Evolutionary conservation across 768 basidiomycete genomes (phyloP).

Genomic region (Lentinula sp.): DNA sequence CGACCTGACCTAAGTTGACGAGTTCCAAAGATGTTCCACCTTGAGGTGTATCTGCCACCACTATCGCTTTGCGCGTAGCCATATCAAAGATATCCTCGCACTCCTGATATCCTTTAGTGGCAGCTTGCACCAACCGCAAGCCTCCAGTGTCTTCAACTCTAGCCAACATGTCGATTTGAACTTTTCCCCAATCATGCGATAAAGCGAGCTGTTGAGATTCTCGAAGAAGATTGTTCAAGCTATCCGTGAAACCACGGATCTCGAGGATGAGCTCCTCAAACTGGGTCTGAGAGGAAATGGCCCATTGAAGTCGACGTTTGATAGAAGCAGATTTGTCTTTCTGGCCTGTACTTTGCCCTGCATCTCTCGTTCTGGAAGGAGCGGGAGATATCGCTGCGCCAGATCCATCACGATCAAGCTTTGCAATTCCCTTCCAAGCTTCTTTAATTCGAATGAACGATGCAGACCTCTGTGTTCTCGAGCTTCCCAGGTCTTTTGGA

Average conservation of each 20-base stretch:
- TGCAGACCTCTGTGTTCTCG: not conserved
- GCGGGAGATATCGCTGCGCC: not conserved
- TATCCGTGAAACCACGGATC: slow-evolving; percentile 3
- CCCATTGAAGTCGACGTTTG: slow-evolving; percentile 4
- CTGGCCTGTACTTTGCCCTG: not conserved
- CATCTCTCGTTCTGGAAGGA: not conserved
- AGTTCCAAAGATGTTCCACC: no score
- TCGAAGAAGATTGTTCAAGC: slow-evolving; percentile 6
- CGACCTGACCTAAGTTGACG: not conserved
- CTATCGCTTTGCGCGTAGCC: not conserved
- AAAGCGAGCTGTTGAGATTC: slow-evolving; percentile 6
- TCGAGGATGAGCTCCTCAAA: slow-evolving; percentile 6
- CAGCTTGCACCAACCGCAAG: not conserved
- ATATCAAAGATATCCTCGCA: not conserved
- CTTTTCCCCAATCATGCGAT: slow-evolving; percentile 3
- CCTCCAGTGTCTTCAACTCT: not conserved
- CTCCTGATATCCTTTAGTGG: not conserved
- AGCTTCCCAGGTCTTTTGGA: not conserved
- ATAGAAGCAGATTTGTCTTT: not conserved
- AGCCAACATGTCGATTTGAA: slow-evolving; percentile 1
- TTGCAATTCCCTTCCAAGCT: not conserved
- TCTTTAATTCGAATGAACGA: not conserved
- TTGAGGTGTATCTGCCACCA: not conserved
- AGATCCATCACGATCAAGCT: not conserved
- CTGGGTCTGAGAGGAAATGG: slow-evolving; percentile 6